Base-by-base conservation (phyloP, 2,329 filamentous ascomycete species). In the Exserohilum turcica region DNA sequence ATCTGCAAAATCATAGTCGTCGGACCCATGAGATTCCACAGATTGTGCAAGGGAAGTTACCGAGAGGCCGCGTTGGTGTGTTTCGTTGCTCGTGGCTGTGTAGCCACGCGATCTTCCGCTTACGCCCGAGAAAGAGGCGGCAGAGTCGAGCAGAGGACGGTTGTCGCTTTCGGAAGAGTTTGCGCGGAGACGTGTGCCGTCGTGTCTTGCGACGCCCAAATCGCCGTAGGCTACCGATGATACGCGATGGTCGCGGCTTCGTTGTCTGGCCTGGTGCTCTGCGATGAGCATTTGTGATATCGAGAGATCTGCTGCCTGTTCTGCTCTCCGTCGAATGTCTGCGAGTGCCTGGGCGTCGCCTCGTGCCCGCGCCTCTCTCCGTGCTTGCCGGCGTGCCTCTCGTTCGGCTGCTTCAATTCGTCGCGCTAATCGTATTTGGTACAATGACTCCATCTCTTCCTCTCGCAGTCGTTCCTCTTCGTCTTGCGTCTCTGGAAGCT, bases 391-490 rank as follows among this genome's bases (percentile, higher is more conserved):
- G n/a, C 90, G 80, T 59, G 89, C 86, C 61, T 95, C 90, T 5
- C 91, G 86, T 57, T 94, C 91, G 4, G 85, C 84, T 33, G 88
- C 81, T 71, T 95, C 89, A 50, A 84, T 81, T 45, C 92, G 85
- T 48, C 94, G 84, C 15, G 90, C 86, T 10, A 90, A 71, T 10
- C 94, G 87, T 54, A 97, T 93, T 73, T 96, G 91, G 73, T 96
- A 97, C 35, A 97, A 76, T 0, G 90, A 85, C 57, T 94, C 90
- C 94, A 97, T 97, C 73, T 97, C 91, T 24, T 91, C 85, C 59
- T 97, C 92, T 10, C 94, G 84, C 47, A 91, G 78, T 2, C 78
- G 76, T 71, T 96, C 91, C 60, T 95, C 86, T 48, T 92, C 89
- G 45, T 96, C 90, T 7, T 80, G 82, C 0, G 88, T 91, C 68